Conservation (phyloP, 768 basidiomycete genomes). For the Favolaschia claudopus region DNA sequence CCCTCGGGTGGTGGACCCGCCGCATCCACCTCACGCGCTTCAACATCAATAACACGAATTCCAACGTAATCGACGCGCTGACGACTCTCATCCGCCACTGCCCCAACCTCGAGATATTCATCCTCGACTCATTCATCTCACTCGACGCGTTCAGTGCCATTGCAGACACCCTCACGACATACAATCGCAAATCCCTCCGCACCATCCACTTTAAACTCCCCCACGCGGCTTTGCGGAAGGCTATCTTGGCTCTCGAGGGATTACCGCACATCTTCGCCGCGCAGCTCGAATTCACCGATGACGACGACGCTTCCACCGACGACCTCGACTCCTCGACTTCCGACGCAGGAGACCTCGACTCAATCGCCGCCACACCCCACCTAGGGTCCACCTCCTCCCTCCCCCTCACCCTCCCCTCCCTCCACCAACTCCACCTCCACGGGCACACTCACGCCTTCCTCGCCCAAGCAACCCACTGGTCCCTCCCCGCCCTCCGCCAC, state of each 20-base stretch:
- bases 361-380: no score
- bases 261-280: slow-evolving; percentile 64
- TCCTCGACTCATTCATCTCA: slow-evolving; percentile 71
- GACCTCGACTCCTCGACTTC: slow-evolving; percentile 44
- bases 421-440: slow-evolving; percentile 69
- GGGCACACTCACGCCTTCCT: slow-evolving; percentile 71
- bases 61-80: slow-evolving; percentile 56
- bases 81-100: slow-evolving; percentile 67
- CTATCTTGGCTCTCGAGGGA: slow-evolving; percentile 75
- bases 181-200: slow-evolving; percentile 57
- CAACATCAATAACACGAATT: slow-evolving; percentile 43
- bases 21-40: slow-evolving; percentile 75
- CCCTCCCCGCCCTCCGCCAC: slow-evolving; percentile 63
- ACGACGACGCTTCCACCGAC: slow-evolving; percentile 34
- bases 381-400: slow-evolving; percentile 71
- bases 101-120: slow-evolving; percentile 77
- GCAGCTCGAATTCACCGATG: slow-evolving; percentile 67
- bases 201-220: slow-evolving; percentile 71
- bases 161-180: slow-evolving; percentile 67
- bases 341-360: no score
- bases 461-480: slow-evolving; percentile 75
- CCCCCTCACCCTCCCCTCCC: slow-evolving; percentile 56
- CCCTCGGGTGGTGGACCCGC: slow-evolving; percentile 74
- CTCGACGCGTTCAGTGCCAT: slow-evolving; percentile 62
- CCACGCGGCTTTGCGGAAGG: slow-evolving; percentile 60